phyloP scores from a whole-genome alignment of 805 yeast genomes.

The Metschnikowia colocasiae region DNA sequence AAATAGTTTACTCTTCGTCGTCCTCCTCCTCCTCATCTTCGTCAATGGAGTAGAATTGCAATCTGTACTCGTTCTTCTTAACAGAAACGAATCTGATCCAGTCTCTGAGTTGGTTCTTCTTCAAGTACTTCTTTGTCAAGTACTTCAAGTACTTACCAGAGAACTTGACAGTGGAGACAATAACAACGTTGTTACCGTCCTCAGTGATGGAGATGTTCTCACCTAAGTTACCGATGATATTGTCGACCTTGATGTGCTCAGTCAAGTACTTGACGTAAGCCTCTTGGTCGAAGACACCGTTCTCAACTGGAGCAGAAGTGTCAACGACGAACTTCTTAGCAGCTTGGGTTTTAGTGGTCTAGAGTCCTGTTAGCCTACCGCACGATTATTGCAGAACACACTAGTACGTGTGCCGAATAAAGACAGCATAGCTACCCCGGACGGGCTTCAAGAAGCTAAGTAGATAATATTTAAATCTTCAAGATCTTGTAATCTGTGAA shows the following conservation, averaged over 20 bases:
- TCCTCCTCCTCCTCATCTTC: slow-evolving; percentile 58
- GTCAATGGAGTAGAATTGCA: slow-evolving; percentile 98
- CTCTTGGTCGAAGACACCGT: slow-evolving; percentile 96
- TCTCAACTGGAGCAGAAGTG: slow-evolving; percentile 94
- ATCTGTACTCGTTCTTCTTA: slow-evolving; percentile 92
- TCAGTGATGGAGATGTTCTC: slow-evolving; percentile 83
- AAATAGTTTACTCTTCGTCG: slow-evolving; percentile 2
- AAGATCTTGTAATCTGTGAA: background rate
- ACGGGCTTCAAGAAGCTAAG: slow-evolving; percentile 32
- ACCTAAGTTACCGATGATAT: slow-evolving; percentile 95
- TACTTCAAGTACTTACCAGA: slow-evolving; percentile 99
- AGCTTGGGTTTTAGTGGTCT: slow-evolving; percentile 74
- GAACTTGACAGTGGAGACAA: slow-evolving; percentile 91
- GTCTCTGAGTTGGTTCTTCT: slow-evolving; percentile 99
- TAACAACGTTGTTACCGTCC: slow-evolving; percentile 85
- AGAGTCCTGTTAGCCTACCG: slow-evolving; percentile 69
- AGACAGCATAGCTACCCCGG: slow-evolving; percentile 49
- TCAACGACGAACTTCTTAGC: slow-evolving; percentile 92
- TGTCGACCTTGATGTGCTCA: slow-evolving; percentile 99
- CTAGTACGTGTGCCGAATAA: slow-evolving; percentile 21
- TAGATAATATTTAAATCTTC: slow-evolving; percentile 5
- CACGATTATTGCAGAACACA: slow-evolving; percentile 39
- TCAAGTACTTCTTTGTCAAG: slow-evolving; percentile 99
- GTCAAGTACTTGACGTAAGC: slow-evolving; percentile 96
- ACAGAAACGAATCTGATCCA: slow-evolving; percentile 99